phyloP scores from a whole-genome alignment of 352 stramenopile genomes.

The Pythium chondricola region DNA sequence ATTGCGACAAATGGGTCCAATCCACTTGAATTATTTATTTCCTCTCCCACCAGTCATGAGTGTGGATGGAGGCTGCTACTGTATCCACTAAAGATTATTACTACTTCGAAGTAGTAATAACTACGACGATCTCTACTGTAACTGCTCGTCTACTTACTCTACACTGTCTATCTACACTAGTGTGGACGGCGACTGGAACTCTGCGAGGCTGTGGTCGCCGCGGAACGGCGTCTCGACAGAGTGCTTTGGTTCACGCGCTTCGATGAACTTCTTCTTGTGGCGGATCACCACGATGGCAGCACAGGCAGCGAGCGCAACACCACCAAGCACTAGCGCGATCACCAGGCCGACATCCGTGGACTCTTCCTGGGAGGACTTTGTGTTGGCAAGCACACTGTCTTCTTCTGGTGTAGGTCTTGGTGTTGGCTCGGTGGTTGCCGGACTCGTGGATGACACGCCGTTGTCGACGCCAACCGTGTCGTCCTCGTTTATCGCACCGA shows the following conservation, averaged over 20 bases:
- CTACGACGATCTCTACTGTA: too few species aligned
- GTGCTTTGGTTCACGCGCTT: constrained; percentile 30
- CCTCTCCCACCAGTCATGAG: too few species aligned
- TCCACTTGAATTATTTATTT: too few species aligned
- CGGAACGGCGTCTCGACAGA: too few species aligned
- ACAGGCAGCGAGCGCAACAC: constrained; percentile 26
- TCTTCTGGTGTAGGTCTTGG: background rate
- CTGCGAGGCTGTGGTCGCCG: too few species aligned
- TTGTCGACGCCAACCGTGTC: background rate
- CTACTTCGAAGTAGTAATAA: too few species aligned
- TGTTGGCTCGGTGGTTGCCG: background rate
- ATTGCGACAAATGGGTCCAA: too few species aligned
- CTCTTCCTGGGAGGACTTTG: constrained; percentile 28
- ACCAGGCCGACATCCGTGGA: constrained; percentile 26
- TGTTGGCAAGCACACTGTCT: constrained; percentile 26
- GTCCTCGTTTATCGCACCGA: background rate
- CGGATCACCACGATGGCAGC: constrained; percentile 40
- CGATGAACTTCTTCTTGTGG: constrained; percentile 44
- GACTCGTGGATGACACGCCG: background rate
- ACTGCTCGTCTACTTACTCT: too few species aligned
- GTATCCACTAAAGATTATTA: too few species aligned
- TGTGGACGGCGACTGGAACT: too few species aligned
- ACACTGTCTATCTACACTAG: too few species aligned
- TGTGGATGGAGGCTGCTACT: too few species aligned
- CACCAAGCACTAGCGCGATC: constrained; percentile 20